Percentiles rank a stretch among this genome's conserved stretches.
phyloP scores from a whole-genome alignment of 371 early-diverging fungal species.

The Actinomortierella ambigua region DNA sequence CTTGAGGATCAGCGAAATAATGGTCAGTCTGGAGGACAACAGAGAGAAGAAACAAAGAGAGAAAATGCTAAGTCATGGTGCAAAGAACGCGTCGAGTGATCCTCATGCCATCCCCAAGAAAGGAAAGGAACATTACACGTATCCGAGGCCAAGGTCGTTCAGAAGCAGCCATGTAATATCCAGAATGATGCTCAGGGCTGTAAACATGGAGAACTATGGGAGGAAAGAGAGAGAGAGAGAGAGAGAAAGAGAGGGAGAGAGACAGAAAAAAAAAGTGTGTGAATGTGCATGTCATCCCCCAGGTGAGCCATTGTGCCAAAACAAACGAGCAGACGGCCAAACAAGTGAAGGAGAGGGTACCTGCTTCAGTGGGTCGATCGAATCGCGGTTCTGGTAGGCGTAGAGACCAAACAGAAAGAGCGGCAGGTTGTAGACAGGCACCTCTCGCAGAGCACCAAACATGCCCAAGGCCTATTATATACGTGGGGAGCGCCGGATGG shows the following conservation, averaged over 20 bases:
- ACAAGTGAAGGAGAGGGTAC: background rate
- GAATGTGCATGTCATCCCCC: no score
- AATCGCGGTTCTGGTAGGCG: constrained; percentile 42
- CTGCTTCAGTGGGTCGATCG: constrained; percentile 38
- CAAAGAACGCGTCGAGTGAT: no score
- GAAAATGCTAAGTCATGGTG: background rate
- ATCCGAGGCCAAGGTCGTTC: constrained; percentile 31
- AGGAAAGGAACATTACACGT: no score
- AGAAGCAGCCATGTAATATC: constrained; percentile 37
- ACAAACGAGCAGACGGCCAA: no score
- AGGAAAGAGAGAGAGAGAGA: background rate
- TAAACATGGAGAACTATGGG: constrained; percentile 38
- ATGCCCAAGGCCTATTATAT: constrained; percentile 31
- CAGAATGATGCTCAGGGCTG: constrained; percentile 33
- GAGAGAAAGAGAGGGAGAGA: background rate
- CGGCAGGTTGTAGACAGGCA: constrained; percentile 44
- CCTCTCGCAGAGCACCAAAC: constrained; percentile 32
- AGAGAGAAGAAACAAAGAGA: background rate
- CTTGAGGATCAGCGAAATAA: constrained; percentile 29
- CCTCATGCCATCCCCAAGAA: no score
- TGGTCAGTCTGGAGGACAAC: constrained; percentile 22
- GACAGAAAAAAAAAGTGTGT: background rate
- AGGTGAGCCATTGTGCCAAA: no score
- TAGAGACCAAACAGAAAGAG: constrained; percentile 41
- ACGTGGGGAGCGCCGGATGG: no score